A percentile compares a stretch with the other conserved stretches of the same genome.
Conservation (phyloP, 2,329 filamentous ascomycete species). For the Paecilomyces formosus region DNA sequence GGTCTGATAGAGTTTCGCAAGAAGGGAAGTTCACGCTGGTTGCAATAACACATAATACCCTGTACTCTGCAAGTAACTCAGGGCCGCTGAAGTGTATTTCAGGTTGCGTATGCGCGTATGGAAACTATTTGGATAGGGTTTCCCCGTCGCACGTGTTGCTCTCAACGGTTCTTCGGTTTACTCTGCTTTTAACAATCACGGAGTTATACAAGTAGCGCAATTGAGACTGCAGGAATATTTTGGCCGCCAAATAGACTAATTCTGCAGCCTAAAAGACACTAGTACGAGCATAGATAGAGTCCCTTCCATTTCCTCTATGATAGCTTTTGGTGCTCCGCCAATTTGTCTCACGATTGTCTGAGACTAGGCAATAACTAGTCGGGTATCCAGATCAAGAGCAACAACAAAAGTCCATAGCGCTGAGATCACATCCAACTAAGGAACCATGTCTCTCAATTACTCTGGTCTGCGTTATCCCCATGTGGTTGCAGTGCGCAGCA, state of each 20-base stretch:
- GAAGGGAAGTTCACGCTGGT: neutral
- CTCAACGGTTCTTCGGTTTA: neutral
- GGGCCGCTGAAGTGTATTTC: neutral
- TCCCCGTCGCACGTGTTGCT: neutral
- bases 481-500: neutral
- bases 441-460: neutral
- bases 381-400: neutral
- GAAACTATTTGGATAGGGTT: no score
- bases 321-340: neutral
- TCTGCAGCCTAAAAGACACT: neutral
- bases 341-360: neutral
- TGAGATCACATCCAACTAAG: neutral
- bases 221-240: neutral
- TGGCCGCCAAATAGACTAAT: neutral
- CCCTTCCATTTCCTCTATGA: neutral
- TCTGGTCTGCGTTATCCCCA: neutral
- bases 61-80: neutral
- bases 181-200: neutral
- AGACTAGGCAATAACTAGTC: neutral
- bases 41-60: no score
- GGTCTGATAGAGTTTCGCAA: neutral
- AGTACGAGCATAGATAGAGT: neutral
- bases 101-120: neutral
- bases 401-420: neutral
- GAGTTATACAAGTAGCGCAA: neutral